Conservation (phyloP, 805 yeast genomes). For the Lachancea cidri region DNA sequence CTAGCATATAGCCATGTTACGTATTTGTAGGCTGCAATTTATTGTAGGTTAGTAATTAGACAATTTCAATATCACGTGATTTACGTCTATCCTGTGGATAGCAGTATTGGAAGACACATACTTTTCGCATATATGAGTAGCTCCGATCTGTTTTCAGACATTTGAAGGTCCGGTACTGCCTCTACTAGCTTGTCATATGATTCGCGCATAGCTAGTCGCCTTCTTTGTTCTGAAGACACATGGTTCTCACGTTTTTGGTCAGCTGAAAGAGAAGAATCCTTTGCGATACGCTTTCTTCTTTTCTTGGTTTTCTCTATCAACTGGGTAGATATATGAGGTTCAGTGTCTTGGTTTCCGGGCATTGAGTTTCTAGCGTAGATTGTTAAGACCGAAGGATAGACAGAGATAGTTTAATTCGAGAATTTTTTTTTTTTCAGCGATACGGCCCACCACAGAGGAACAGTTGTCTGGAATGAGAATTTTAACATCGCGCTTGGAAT, state of each 20-base stretch:
- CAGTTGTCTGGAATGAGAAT: too few species aligned
- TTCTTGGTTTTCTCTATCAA: conserved; percentile 2
- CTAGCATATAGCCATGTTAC: conserved; percentile 47
- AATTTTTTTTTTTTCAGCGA: too few species aligned
- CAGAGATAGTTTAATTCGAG: too few species aligned
- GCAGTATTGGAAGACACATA: too few species aligned
- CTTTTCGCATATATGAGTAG: conserved; percentile 64
- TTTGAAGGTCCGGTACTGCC: conserved; percentile 65
- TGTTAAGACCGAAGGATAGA: too few species aligned
- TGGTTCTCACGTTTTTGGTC: conserved; percentile 49
- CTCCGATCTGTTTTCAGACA: conserved; percentile 76
- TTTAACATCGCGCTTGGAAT: too few species aligned
- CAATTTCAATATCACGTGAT: too few species aligned
- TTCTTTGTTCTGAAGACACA: conserved; percentile 78
- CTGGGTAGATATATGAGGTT: neutral
- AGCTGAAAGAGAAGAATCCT: conserved; percentile 23
- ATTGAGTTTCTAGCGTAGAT: neutral
- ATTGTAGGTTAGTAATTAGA: conserved; percentile 2
- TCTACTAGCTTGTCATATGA: conserved; percentile 74
- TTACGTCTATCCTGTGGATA: too few species aligned
- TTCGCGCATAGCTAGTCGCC: conserved; percentile 78
- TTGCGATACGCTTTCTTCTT: conserved; percentile 14
- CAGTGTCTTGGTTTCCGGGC: neutral
- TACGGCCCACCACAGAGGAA: too few species aligned
- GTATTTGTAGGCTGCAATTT: conserved; percentile 34